Base-by-base conservation (phyloP, 176 grass and related monocot species). In the Pharus latifolius region DNA sequence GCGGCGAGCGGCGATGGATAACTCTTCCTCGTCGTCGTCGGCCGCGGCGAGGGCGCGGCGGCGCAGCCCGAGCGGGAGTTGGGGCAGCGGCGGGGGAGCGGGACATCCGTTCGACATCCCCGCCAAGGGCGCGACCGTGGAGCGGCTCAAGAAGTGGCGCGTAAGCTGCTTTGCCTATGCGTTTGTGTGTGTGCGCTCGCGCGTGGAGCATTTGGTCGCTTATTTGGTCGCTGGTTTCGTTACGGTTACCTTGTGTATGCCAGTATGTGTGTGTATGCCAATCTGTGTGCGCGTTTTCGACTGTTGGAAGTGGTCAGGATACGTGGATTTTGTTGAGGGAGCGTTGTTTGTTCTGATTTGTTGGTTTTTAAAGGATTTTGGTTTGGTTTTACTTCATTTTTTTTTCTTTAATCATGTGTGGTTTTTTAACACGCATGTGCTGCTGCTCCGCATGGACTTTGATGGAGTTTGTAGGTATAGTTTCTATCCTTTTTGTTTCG, bases 121-220 rank as follows among this genome's bases (percentile, higher is more conserved):
- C 3, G 8, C 57, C 1, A 96, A 88, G 38, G 82, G 84, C 1
- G 88, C 91, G 0, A 26, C 91, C 12, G 11, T 96, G 10, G 92
- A 96, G 63, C 71, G 80, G 3, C 73, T 96, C 1, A 83, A 76
- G 19, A 83, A 81, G 51, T 91, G 92, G 92, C 31, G 92, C 73
- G 92, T 96, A 25, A 45, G 78, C 65, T 15, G n/a, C 55, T 49
- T 38, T 17, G 48, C 25, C 43, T 32, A 50, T 25, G 23, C 2
- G 26, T 31, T 53, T 2, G 1, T 31, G 41, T 10, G 2, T 17
- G 3, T 19, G 17, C n/a, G 48, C 35, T 42, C n/a, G 3, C 50
- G 26, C 27, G 44, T 11, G 41, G 19, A 4, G 35, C 4, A n/a
- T 44, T 30, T 5, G 69, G 25, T 11, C 56, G 22, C 35, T 7